phyloP scores from a whole-genome alignment of 495 filamentous ascomycete genomes.

The Annulohypoxylon maeteangense region DNA sequence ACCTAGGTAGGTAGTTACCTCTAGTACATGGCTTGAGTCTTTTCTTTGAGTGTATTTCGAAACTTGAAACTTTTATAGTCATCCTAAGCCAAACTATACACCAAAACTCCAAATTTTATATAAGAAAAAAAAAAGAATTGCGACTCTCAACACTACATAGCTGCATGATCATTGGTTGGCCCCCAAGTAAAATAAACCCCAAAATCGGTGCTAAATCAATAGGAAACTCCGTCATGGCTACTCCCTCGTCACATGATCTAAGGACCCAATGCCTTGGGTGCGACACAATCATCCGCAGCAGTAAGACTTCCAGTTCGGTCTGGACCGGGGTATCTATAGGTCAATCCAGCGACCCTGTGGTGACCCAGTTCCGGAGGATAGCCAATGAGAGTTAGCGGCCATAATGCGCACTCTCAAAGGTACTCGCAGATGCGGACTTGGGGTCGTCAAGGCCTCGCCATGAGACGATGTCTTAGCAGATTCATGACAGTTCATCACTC shows the following conservation, averaged over 20 bases:
- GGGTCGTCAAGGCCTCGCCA: slow-evolving; percentile 49
- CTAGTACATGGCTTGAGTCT: slow-evolving; percentile 14
- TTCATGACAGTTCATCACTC: slow-evolving; percentile 52
- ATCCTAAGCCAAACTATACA: background rate
- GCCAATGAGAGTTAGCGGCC: slow-evolving; percentile 37
- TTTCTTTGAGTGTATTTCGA: background rate
- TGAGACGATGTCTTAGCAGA: slow-evolving; percentile 51
- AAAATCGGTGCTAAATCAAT: slow-evolving; percentile 21
- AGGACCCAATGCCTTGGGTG: slow-evolving; percentile 45
- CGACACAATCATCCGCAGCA: slow-evolving; percentile 42
- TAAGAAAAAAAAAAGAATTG: slow-evolving; percentile 11
- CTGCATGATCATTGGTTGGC: slow-evolving; percentile 33
- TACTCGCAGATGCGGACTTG: slow-evolving; percentile 52
- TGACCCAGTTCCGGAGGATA: slow-evolving; percentile 23
- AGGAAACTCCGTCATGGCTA: slow-evolving; percentile 33
- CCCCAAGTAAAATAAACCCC: slow-evolving; percentile 27
- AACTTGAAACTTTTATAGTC: background rate
- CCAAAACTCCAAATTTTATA: slow-evolving; percentile 13
- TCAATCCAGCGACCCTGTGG: slow-evolving; percentile 34
- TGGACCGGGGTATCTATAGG: slow-evolving; percentile 45
- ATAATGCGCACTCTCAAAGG: slow-evolving; percentile 38
- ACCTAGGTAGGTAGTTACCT: no score
- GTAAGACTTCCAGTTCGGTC: slow-evolving; percentile 43
- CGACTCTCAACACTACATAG: slow-evolving; percentile 27
- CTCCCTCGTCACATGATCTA: slow-evolving; percentile 46